Percentiles rank a stretch among this genome's conserved stretches.
Conservation (phyloP, 1,284 basidiomycete species). For the Coniferiporia weirii region DNA sequence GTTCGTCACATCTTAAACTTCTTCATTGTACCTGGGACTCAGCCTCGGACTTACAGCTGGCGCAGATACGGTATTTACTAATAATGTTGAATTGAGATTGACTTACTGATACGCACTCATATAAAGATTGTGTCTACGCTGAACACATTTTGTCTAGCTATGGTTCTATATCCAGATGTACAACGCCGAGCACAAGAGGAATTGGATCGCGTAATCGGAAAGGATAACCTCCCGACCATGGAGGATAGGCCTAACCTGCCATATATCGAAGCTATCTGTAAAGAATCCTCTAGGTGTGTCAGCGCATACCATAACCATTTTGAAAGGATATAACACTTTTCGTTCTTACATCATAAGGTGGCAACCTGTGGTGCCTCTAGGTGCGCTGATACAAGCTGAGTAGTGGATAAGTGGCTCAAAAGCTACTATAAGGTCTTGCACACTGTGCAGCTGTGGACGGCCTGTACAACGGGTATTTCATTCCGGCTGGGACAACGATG, state of each 20-base stretch:
- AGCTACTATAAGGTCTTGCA: too few species aligned
- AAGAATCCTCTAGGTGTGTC: constrained; percentile 15
- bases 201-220: constrained; percentile 22
- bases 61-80: background rate
- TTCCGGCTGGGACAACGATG: constrained; percentile 19
- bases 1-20: background rate
- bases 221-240: constrained; percentile 19
- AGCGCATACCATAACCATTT: background rate
- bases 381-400: background rate
- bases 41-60: background rate
- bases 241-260: constrained; percentile 22
- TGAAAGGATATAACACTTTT: background rate
- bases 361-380: constrained; percentile 9
- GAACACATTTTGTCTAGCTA: constrained; percentile 17
- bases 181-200: constrained; percentile 18
- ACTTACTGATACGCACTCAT: background rate
- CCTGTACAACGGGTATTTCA: constrained; percentile 18
- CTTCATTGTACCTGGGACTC: background rate
- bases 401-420: too few species aligned
- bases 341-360: constrained; percentile 14
- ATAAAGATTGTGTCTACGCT: constrained; percentile 10
- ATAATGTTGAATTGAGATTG: background rate
- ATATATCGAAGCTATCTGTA: constrained; percentile 20
- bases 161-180: constrained; percentile 18
- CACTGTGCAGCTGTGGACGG: constrained; percentile 2